Percentiles rank a stretch among this genome's conserved stretches.
phyloP scores from a whole-genome alignment of 768 basidiomycete genomes.

The Lentinula aciculospora region DNA sequence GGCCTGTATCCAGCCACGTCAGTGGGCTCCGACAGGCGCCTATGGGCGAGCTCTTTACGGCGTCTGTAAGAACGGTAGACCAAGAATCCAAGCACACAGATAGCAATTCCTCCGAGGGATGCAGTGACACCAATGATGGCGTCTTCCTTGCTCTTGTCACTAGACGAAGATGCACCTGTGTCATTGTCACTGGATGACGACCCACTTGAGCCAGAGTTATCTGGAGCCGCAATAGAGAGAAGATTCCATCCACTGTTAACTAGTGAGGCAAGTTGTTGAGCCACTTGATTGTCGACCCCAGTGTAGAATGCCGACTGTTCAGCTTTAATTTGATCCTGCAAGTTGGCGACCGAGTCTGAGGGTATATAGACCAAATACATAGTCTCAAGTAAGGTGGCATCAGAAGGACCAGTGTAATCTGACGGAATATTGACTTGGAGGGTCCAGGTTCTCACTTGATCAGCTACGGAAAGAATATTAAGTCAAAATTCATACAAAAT shows the following conservation, averaged over 20 bases:
- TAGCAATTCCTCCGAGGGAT: slow-evolving; percentile 72
- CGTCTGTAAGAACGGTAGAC: slow-evolving; percentile 63
- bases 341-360: slow-evolving; percentile 28
- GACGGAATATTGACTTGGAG: slow-evolving; percentile 27
- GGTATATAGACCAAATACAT: slow-evolving; percentile 51
- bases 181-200: slow-evolving; percentile 16
- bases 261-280: slow-evolving; percentile 53
- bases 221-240: slow-evolving; percentile 36
- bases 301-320: slow-evolving; percentile 27
- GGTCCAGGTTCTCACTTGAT: slow-evolving; percentile 28
- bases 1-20: slow-evolving; percentile 41
- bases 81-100: slow-evolving; percentile 70
- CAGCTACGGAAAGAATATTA: slow-evolving; percentile 14
- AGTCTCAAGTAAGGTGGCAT: slow-evolving; percentile 38
- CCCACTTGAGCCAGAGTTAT: slow-evolving; percentile 14
- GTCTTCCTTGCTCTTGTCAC: slow-evolving; percentile 56
- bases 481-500: slow-evolving; percentile 6
- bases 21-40: slow-evolving; percentile 57
- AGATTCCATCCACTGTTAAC: slow-evolving; percentile 68
- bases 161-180: slow-evolving; percentile 22
- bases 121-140: slow-evolving; percentile 91
- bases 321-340: slow-evolving; percentile 43
- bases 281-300: slow-evolving; percentile 35
- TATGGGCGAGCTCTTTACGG: slow-evolving; percentile 64
- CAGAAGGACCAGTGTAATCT: slow-evolving; percentile 29